phyloP scores from a whole-genome alignment of 345 rosid genomes.

The Eucalyptus virginea region DNA sequence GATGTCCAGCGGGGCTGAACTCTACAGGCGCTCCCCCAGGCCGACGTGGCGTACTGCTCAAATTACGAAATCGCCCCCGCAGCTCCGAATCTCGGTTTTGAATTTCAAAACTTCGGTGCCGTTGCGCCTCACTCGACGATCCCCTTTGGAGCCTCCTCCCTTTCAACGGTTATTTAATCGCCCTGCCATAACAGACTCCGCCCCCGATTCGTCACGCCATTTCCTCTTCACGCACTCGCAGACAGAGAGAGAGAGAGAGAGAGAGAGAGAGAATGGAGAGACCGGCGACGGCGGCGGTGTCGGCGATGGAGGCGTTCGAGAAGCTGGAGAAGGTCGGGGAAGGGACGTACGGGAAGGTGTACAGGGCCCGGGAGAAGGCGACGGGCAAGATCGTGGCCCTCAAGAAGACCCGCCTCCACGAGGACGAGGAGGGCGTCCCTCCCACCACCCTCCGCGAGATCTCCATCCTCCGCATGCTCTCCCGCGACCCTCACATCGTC shows the following conservation, averaged over 20 bases:
- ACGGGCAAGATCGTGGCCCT: slow-evolving; percentile 90
- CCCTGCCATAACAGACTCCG: background rate
- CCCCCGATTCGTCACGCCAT: background rate
- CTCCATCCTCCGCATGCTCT: slow-evolving; percentile 97
- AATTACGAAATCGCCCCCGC: background rate
- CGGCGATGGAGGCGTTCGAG: slow-evolving; percentile 89
- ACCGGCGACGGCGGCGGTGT: slow-evolving; percentile 14
- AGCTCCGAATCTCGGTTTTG: background rate
- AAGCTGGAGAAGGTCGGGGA: slow-evolving; percentile 99
- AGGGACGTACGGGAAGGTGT: slow-evolving; percentile 95
- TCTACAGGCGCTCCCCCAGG: background rate
- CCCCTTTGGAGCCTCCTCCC: background rate
- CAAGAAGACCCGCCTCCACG: slow-evolving; percentile 97
- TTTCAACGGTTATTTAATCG: background rate
- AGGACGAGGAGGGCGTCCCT: slow-evolving; percentile 97
- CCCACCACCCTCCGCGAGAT: slow-evolving; percentile 98
- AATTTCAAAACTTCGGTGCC: background rate
- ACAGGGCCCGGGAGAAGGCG: slow-evolving; percentile 91
- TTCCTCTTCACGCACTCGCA: background rate
- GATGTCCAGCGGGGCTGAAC: background rate
- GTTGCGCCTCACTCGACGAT: background rate
- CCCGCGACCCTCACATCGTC: slow-evolving; percentile 88
- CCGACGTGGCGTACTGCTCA: background rate
- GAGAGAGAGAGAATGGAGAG: slow-evolving; percentile 22
- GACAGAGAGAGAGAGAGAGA: background rate